phyloP scores from a whole-genome alignment of 352 stramenopile species.

The Plasmopara halstedii region DNA sequence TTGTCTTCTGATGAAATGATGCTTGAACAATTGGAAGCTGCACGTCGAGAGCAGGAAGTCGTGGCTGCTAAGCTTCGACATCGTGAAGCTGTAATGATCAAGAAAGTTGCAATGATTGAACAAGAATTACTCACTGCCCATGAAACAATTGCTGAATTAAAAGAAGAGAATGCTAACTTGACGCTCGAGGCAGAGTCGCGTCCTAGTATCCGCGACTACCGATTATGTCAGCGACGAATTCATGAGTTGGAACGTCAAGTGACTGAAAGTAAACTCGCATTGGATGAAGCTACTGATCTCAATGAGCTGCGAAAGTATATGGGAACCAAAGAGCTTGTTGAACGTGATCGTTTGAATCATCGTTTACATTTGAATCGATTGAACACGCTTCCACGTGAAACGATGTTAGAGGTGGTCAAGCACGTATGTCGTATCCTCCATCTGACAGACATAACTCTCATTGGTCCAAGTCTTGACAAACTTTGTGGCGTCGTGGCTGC shows the following conservation, averaged over 20 bases:
- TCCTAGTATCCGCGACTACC: constrained; percentile 78
- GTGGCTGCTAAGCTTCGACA: constrained; percentile 48
- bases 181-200: constrained; percentile 65
- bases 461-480: constrained; percentile 71
- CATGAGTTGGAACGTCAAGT: constrained; percentile 73
- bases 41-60: constrained; percentile 63
- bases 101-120: constrained; percentile 73
- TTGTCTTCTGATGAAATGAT: constrained; percentile 60
- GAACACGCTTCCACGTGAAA: constrained; percentile 69
- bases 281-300: constrained; percentile 70
- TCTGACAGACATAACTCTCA: constrained; percentile 76
- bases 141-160: constrained; percentile 60
- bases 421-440: constrained; percentile 77
- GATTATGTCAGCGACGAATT: constrained; percentile 59
- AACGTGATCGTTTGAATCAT: constrained; percentile 73
- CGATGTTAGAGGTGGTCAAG: constrained; percentile 72
- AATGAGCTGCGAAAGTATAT: constrained; percentile 77
- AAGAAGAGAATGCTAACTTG: constrained; percentile 78
- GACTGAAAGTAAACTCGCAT: constrained; percentile 55
- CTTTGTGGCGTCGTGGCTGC: constrained; percentile 71
- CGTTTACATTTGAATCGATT: constrained; percentile 69
- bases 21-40: constrained; percentile 64
- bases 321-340: constrained; percentile 71
- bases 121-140: constrained; percentile 51
- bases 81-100: constrained; percentile 63